Percentiles rank a stretch among this genome's conserved stretches.
Evolutionary conservation across 805 yeast species (phyloP).

Genomic region (Yarrowia sp.): DNA sequence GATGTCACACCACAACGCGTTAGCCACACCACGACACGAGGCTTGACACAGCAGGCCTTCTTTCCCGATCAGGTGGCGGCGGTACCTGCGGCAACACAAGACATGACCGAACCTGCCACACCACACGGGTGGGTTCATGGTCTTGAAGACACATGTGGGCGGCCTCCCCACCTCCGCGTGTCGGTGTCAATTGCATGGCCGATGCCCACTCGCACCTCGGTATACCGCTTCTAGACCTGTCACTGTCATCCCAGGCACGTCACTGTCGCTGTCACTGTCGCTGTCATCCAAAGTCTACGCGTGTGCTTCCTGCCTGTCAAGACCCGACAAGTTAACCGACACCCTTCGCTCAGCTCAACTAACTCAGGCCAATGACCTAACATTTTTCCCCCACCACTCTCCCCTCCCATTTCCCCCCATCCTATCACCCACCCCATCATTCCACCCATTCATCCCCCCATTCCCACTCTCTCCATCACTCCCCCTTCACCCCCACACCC

Average conservation of each 20-base stretch:
- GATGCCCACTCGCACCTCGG: neutral
- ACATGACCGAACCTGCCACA: too few relatives aligned
- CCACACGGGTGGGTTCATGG: too few relatives aligned
- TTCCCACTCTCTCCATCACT: neutral
- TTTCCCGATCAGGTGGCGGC: too few relatives aligned
- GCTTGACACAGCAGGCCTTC: too few relatives aligned
- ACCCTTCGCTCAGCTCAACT: neutral
- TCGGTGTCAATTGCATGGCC: neutral
- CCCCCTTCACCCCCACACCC: neutral
- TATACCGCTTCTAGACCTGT: constrained; percentile 10
- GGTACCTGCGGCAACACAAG: too few relatives aligned
- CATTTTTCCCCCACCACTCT: neutral
- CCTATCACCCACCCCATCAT: neutral
- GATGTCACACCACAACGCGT: neutral
- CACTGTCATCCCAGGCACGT: neutral
- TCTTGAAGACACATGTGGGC: too few relatives aligned
- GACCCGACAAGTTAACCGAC: too few relatives aligned
- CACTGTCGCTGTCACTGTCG: constrained; percentile 9
- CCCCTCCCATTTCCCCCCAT: neutral
- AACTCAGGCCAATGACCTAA: constrained; percentile 21
- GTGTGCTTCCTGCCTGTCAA: neutral
- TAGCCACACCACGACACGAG: neutral
- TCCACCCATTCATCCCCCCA: neutral
- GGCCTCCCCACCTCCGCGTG: neutral
- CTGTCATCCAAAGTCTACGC: too few relatives aligned